phyloP scores from a whole-genome alignment of 2,329 filamentous ascomycete genomes.

The Fusarium pilosicola region DNA sequence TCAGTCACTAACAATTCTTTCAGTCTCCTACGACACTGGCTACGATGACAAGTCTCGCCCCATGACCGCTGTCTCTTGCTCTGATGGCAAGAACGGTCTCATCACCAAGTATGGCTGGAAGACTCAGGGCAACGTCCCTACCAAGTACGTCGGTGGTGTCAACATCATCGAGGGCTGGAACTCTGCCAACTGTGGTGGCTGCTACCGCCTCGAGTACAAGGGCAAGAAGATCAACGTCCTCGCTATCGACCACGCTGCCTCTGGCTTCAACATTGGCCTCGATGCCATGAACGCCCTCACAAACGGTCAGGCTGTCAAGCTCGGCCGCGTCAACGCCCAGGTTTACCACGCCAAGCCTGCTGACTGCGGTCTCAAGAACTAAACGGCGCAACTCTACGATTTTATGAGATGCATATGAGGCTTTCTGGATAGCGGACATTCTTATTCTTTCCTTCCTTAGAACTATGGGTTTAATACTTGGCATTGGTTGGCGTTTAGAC shows the following conservation, averaged over 20 bases:
- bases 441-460: slow-evolving; percentile 39
- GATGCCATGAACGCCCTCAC: slow-evolving; percentile 66
- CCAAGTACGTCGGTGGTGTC: slow-evolving; percentile 66
- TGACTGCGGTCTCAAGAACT: slow-evolving; percentile 55
- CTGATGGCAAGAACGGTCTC: slow-evolving; percentile 74
- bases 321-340: slow-evolving; percentile 64
- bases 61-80: slow-evolving; percentile 70
- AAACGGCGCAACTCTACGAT: slow-evolving; percentile 17
- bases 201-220: slow-evolving; percentile 65
- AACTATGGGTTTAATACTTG: slow-evolving; percentile 40
- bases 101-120: slow-evolving; percentile 69
- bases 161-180: slow-evolving; percentile 65
- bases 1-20: slow-evolving; percentile 17
- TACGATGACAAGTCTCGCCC: slow-evolving; percentile 71
- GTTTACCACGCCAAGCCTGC: slow-evolving; percentile 55
- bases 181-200: slow-evolving; percentile 66
- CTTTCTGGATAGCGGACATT: slow-evolving; percentile 15
- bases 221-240: slow-evolving; percentile 63
- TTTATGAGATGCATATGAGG: slow-evolving; percentile 23
- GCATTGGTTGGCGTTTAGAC: slow-evolving; percentile 42
- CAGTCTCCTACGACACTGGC: slow-evolving; percentile 76
- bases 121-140: slow-evolving; percentile 61
- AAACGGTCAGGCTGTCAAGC: slow-evolving; percentile 56
- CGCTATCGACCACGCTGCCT: slow-evolving; percentile 62
- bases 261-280: slow-evolving; percentile 67